A percentile compares a stretch with the other conserved stretches of the same genome.
phyloP scores from a whole-genome alignment of 1,139 yeast genomes.

The Ogataea hybrid region DNA sequence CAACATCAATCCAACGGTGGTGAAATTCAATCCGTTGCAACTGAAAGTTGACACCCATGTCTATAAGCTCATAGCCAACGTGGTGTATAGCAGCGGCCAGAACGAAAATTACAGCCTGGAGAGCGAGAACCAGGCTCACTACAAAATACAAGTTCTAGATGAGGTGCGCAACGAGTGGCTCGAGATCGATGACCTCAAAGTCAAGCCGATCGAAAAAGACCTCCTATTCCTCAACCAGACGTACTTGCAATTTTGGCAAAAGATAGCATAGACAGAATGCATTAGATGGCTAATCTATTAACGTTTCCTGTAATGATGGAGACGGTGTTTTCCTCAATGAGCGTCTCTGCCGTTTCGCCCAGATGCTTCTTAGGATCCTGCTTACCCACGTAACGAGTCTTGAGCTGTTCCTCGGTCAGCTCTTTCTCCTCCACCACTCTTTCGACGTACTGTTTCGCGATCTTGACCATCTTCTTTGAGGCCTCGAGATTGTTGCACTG shows the following conservation, averaged over 20 bases:
- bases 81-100: slow-evolving; percentile 37
- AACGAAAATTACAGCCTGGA: slow-evolving; percentile 7
- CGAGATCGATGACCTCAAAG: slow-evolving; percentile 51
- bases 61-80: slow-evolving; percentile 51
- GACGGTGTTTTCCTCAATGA: slow-evolving; percentile 88
- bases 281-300: slow-evolving; percentile 79
- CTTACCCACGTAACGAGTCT: slow-evolving; percentile 95
- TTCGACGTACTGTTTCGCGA: slow-evolving; percentile 86
- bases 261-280: slow-evolving; percentile 17
- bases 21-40: slow-evolving; percentile 50
- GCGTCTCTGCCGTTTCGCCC: slow-evolving; percentile 79
- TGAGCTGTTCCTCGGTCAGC: slow-evolving; percentile 80
- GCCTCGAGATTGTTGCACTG: slow-evolving; percentile 75
- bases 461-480: slow-evolving; percentile 78
- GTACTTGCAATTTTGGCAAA: slow-evolving; percentile 68
- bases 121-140: slow-evolving; percentile 26
- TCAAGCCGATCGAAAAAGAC: slow-evolving; percentile 50
- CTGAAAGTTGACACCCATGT: slow-evolving; percentile 31
- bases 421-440: slow-evolving; percentile 94
- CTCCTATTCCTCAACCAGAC: slow-evolving; percentile 61
- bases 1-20: slow-evolving; percentile 60
- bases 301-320: slow-evolving; percentile 86
- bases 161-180: slow-evolving; percentile 49
- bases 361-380: slow-evolving; percentile 99
- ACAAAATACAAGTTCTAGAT: slow-evolving; percentile 54